Conservation (phyloP, 1,284 basidiomycete genomes). For the Tilletia setariae region DNA sequence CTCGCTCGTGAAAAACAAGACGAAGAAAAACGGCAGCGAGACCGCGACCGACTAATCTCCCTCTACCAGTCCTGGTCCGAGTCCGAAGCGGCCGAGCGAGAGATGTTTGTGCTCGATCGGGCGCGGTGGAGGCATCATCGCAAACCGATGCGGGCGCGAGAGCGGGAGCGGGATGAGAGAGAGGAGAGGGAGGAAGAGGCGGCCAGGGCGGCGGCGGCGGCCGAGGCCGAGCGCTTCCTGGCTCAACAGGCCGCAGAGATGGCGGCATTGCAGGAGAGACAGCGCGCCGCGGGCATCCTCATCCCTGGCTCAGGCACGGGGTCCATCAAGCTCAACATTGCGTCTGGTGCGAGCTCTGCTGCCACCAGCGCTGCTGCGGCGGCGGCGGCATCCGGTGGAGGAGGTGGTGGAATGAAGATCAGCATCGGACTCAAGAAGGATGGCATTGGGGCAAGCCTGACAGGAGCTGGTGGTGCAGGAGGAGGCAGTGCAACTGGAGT, state of each 20-base stretch:
- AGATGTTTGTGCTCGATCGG: conserved; percentile 35
- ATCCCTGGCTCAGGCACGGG: conserved; percentile 30
- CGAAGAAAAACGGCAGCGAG: conserved; percentile 20
- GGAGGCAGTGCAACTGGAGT: background rate
- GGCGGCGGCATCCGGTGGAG: background rate
- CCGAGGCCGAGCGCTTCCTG: conserved; percentile 45
- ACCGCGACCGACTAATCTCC: background rate
- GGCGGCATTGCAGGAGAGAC: conserved; percentile 37
- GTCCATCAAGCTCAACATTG: conserved; percentile 45
- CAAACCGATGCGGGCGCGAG: conserved; percentile 23
- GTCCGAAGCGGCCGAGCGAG: conserved; percentile 22
- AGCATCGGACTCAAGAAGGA: conserved; percentile 14
- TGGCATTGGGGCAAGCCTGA: conserved; percentile 1
- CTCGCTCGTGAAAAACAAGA: conserved; percentile 27
- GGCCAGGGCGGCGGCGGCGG: background rate
- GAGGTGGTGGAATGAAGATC: background rate
- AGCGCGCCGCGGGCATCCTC: conserved; percentile 41
- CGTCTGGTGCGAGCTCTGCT: background rate
- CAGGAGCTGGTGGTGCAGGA: conserved; percentile 13
- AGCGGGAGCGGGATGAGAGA: conserved; percentile 30
- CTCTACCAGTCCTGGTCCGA: conserved; percentile 18
- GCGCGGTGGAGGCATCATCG: conserved; percentile 43
- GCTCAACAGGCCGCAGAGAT: conserved; percentile 46
- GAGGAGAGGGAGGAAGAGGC: conserved; percentile 30
- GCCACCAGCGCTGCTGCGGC: too few species aligned